Evolutionary conservation across 805 yeast species (phyloP), one percentile per base, ranked within the genome.

Genomic region (Starmera quercuum): DNA sequence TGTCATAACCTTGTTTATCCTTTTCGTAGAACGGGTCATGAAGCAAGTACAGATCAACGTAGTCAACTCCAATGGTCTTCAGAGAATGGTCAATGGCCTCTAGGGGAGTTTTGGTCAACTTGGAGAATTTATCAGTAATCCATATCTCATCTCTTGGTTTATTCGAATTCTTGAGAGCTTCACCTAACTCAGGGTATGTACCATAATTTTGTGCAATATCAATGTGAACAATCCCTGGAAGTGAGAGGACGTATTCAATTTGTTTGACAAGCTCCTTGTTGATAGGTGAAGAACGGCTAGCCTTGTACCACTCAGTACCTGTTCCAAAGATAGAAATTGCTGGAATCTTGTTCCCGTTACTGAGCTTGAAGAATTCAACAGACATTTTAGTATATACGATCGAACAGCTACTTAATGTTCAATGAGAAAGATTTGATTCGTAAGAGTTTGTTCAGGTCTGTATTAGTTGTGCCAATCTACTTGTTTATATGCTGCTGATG

Each of bases 151-250:
- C 60, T 47, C 87, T 66, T 32, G 64, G 58, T 18, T 63, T 52
- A n/a, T 58, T 56, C 2, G 64, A 40, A 32, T 56, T 51, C 34
- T 49, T 55, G 30, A 74, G 36, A 0, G 78, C 81, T 26, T 49
- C 59, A n/a, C 68, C 68, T 11, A 75, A 53, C 51, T 76, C 82
- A 1, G 59, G 60, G 38, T 73, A 68, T 10, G 79, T 75, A 35
- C 64, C 58, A 50, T 76, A 76, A 12, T 60, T 49, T 45, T 75
- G 78, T 5, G 83, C 83, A 30, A 71, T 68, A 46, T 76, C 83
- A 30, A 76, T 49, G 46, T 75, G 82, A 29, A 66, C 59, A 39
- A 68, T 63, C 1, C 83, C 82, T 7, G 65, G 64, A 20, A 60
- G 42, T 2, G 57, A 45, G 11, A 65, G 40, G 3, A 63, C 63